Percentiles rank a stretch among this genome's conserved stretches.
Evolutionary conservation across 2,329 filamentous ascomycete species (phyloP).

Genomic region (Apiospora sp.): DNA sequence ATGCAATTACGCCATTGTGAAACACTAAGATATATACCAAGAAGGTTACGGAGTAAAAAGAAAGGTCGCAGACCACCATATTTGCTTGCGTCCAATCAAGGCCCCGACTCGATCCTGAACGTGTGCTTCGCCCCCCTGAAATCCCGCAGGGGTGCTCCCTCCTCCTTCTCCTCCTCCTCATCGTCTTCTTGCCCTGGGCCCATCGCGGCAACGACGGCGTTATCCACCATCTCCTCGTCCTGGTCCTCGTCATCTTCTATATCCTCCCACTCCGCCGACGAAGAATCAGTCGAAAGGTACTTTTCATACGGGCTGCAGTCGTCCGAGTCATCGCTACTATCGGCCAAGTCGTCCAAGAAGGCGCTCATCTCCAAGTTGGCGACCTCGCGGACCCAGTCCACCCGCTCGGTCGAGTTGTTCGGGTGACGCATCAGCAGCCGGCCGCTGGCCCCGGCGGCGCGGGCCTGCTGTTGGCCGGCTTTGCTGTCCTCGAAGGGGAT

Average conservation of each 20-base stretch:
- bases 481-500: neutral
- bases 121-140: neutral
- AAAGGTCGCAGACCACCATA: neutral
- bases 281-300: neutral
- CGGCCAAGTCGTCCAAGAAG: neutral
- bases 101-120: neutral
- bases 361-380: too few relatives aligned
- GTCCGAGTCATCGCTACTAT: neutral
- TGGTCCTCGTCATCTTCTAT: neutral
- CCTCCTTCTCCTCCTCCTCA: too few relatives aligned
- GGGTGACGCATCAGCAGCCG: neutral
- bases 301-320: neutral
- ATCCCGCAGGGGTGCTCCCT: neutral
- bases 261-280: neutral
- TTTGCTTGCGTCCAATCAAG: neutral
- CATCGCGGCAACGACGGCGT: neutral
- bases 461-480: neutral
- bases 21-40: neutral
- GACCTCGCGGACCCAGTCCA: neutral
- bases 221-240: neutral
- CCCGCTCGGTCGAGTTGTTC: neutral
- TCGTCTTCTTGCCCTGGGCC: neutral
- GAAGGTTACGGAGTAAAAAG: neutral
- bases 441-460: constrained; percentile 1
- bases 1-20: neutral